These are phyloP conservation scores for Botrytis medusae DNA, from an alignment of 2,329 filamentous ascomycete species.

Conservation along the genomic window DNA sequence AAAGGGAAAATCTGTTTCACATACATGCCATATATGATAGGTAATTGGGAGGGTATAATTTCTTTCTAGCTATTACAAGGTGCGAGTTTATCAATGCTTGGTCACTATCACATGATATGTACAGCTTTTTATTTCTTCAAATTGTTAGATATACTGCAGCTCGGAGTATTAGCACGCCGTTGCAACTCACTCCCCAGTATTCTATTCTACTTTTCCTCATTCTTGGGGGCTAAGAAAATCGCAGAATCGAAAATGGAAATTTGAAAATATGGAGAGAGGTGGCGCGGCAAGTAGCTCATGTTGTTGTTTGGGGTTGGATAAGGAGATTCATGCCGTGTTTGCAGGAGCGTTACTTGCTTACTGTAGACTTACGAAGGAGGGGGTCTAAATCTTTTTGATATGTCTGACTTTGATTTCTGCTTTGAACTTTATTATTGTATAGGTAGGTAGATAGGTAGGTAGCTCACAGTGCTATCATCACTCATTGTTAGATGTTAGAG, in stretches of 20 bases:
- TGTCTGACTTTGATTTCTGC: not conserved
- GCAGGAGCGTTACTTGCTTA: not conserved
- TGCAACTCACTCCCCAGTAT: not conserved
- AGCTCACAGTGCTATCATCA: not conserved
- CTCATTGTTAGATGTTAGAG: not conserved
- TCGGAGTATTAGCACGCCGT: not conserved
- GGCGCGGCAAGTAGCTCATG: not conserved
- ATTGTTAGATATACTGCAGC: too few species aligned
- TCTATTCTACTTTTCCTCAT: too few species aligned
- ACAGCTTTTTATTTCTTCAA: too few species aligned
- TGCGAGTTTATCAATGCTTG: too few species aligned
- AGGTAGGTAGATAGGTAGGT: not conserved
- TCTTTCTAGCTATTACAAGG: too few species aligned
- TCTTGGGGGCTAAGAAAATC: too few species aligned
- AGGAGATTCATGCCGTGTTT: not conserved
- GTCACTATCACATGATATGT: too few species aligned
- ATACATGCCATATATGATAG: not conserved
- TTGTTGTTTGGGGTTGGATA: not conserved
- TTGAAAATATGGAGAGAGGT: not conserved
- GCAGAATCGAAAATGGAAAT: too few species aligned
- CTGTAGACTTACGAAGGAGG: not conserved
- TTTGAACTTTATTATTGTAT: not conserved
- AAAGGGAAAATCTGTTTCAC: not conserved
- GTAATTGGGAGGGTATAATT: too few species aligned
- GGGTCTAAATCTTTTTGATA: not conserved